Conservation (phyloP, 805 yeast genomes). For the Kluyveromyces wickerhamii region DNA sequence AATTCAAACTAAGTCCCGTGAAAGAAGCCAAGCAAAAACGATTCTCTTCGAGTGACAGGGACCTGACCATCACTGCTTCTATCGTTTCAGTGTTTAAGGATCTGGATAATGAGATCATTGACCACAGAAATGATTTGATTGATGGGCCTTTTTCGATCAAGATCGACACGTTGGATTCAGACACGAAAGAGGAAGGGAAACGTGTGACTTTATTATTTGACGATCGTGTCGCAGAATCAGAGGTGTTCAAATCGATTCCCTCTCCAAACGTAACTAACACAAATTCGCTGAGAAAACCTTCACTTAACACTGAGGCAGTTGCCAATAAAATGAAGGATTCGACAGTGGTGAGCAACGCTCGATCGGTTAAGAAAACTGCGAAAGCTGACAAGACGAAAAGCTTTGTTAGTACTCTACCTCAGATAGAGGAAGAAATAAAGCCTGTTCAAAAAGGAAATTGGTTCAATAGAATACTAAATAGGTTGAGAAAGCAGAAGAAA, state of each 20-base stretch:
- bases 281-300: not conserved
- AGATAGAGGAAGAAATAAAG: no score
- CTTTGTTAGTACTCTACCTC: no score
- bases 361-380: no score
- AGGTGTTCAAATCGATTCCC: conserved; percentile 9
- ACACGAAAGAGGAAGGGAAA: conserved; percentile 8
- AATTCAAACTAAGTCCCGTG: conserved; percentile 25
- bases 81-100: conserved; percentile 27
- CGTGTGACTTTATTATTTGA: conserved; percentile 27
- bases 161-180: no score
- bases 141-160: no score
- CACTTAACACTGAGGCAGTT: no score
- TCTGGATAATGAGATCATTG: conserved; percentile 16
- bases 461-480: conserved; percentile 21
- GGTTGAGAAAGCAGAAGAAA: conserved; percentile 11
- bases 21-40: conserved; percentile 17
- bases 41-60: conserved; percentile 15
- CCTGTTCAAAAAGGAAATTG: no score
- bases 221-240: conserved; percentile 13
- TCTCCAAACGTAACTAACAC: not conserved
- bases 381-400: no score
- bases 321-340: no score
- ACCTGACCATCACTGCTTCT: conserved; percentile 15
- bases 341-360: no score
- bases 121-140: conserved; percentile 1